Evolutionary conservation across 768 basidiomycete genomes (phyloP), one percentile per base, ranked within the genome.

Genomic region (Mycena venus): DNA sequence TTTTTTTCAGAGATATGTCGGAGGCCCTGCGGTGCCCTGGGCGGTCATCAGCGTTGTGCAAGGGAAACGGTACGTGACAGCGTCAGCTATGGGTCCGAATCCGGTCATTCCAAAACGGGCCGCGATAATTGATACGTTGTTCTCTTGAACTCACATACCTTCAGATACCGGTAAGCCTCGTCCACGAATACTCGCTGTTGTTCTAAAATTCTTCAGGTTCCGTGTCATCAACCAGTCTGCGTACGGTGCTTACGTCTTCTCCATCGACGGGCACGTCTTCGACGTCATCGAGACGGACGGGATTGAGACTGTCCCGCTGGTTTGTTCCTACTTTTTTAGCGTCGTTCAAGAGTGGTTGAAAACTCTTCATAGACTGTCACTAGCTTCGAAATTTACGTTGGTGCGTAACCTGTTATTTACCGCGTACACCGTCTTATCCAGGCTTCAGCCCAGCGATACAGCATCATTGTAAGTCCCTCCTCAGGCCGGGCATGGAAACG

Each of bases 211-310:
- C 21, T 31, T 2, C 47, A 85, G 88, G 21, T 85, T 88, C 78
- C 87, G 88, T 11, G 23, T 88, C 23, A 71, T 89, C 68, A 76
- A 79, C 59, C 82, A 80, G n/a, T 83, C 86, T 27, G 66, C 25
- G 12, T 68, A 23, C n/a, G 88, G 85, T 58, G 79, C 81, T 23
- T 74, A 71, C 21, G 74, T 69, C 32, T 83, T 82, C 75, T 80
- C 78, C 1, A 72, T 82, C 29, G 78, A 82, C 36, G 27, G 21
- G 1, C 70, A 68, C 32, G 27, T 17, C 1, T 42, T 68, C n/a
- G 55, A 56, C 5, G 55, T n/a, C n/a, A n/a, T n/a, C n/a, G n/a
- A n/a, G n/a, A n/a, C n/a, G n/a, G n/a, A n/a, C n/a, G n/a, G n/a
- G 21, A 74, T 80, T 38, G 80, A 78, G 62, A 77, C 78, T 29